Evolutionary conservation across 768 basidiomycete genomes (phyloP), one percentile per base, ranked within the genome.

Genomic region (Chalciporus chontae): DNA sequence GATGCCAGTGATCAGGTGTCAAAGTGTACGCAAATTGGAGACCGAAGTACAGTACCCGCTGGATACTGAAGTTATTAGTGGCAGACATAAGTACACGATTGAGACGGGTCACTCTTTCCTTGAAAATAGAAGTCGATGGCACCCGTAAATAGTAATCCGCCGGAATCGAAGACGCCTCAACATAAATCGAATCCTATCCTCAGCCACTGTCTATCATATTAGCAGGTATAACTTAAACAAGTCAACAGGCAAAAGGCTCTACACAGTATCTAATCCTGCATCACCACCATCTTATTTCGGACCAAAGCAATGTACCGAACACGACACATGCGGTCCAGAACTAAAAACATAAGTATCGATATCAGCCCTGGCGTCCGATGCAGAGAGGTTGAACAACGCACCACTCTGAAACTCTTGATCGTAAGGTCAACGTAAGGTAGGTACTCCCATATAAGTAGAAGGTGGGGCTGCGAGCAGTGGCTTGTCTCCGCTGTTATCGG

Each of bases 261-360:
- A 53, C n/a, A 53, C 27, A 18, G 36, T 26, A 23, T 48, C 32
- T 24, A 38, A 7, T 27, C 21, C n/a, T 5, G 26, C 39, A n/a
- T 54, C 55, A 65, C 83, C 84, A 87, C 84, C 85, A 88, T 24
- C 83, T 73, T 26, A 94, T 74, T 68, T 97, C 94, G 9, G 83
- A 78, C 90, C 90, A 95, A 9, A 97, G 68, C 24, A 95, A 73
- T 0, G 94, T 94, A 8, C 88, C 73, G 57, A 98, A 85, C 1
- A 97, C 92, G n/a, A 92, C 67, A 51, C 85, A 87, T 0, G 94
- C 94, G 2, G 86, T 92, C 81, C 84, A 94, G 66, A 98, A 87
- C 88, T 93, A 62, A 14, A n/a, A 34, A n/a, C 40, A 45, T 15
- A 14, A n/a, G n/a, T 23, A n/a, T 51, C 18, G 18, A 31, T 3